Base-by-base conservation (phyloP, 2,329 filamentous ascomycete genomes). In the Shiraia sp. region DNA sequence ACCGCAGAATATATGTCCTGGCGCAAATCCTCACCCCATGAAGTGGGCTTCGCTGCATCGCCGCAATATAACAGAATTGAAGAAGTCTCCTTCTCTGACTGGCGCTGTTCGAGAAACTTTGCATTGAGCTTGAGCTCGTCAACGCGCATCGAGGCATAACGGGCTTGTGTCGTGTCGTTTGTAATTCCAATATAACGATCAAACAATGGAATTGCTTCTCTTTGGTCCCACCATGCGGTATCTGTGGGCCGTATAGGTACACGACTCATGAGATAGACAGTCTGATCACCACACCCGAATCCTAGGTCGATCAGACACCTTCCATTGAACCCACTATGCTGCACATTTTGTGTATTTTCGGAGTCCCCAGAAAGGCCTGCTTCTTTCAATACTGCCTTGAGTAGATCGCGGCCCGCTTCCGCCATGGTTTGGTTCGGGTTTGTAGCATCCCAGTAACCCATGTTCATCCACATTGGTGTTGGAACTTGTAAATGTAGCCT, bases 401-500 rank as follows among this genome's bases (percentile, higher is more conserved):
- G 66, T 1, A 83, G 69, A 5, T 73, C 68, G n/a, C 70, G 58
- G 42, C 76, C 77, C 3, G 80, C 80, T 71, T 71, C 36, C 76
- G 75, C 30, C 55, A 63, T 31, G 10, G 38, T 53, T 47, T 4
- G 28, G 22, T 10, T 31, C 15, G 12, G 22, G 14, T 3, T 25
- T 15, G 6, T 42, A n/a, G 57, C 74, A n/a, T n/a, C 75, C 80
- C 80, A 83, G 45, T 79, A 82, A 0, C 80, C 80, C 66, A 83
- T 75, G 42, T 82, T 83, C 79, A 83, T 83, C 79, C 80, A 83
- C 79, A 82, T 79, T n/a, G 71, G 72, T 3, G 51, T 46, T 1
- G 75, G 74, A 1, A 77, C 57, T 13, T 70, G 63, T 15, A 79
- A 48, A 51, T 82, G 80, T 34, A 82, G 72, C 46, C 78, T 74